Conservation (phyloP, 306 rosid species). For the Gillenia trifoliata region DNA sequence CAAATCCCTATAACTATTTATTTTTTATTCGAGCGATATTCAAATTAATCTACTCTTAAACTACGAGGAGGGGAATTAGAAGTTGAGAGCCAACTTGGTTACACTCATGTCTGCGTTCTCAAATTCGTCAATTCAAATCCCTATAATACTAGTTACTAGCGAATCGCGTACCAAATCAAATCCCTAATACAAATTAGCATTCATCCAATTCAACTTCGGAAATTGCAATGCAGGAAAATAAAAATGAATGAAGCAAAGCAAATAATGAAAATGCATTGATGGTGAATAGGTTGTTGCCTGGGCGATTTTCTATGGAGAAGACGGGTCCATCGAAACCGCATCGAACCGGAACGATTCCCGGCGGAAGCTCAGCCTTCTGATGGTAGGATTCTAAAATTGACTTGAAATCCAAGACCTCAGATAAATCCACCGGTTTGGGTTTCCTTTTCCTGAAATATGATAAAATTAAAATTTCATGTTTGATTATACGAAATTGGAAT, state of each 20-base stretch:
- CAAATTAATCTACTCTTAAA: background rate
- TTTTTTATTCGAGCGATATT: background rate
- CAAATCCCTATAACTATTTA: background rate
- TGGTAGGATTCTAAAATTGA: conserved; percentile 44
- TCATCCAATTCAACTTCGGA: background rate
- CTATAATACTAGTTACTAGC: background rate
- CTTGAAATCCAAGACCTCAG: conserved; percentile 78
- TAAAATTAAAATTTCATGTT: background rate
- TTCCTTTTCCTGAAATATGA: conserved; percentile 48
- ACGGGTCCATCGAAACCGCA: conserved; percentile 40
- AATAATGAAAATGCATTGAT: background rate
- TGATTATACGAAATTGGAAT: background rate
- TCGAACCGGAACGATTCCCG: conserved; percentile 34
- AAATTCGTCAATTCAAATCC: background rate
- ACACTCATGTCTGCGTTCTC: too few relatives aligned
- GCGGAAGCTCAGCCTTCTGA: conserved; percentile 43
- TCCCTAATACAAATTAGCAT: background rate
- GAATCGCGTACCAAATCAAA: background rate
- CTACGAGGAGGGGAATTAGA: too few relatives aligned
- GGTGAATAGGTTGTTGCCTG: conserved; percentile 38
- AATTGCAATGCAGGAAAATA: background rate
- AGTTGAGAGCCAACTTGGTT: too few relatives aligned
- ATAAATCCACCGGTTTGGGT: conserved; percentile 68
- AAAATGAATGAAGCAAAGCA: background rate
- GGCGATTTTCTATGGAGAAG: conserved; percentile 62